Evolutionary conservation across 805 yeast genomes (phyloP).

Genomic region (Torulaspora indica): DNA sequence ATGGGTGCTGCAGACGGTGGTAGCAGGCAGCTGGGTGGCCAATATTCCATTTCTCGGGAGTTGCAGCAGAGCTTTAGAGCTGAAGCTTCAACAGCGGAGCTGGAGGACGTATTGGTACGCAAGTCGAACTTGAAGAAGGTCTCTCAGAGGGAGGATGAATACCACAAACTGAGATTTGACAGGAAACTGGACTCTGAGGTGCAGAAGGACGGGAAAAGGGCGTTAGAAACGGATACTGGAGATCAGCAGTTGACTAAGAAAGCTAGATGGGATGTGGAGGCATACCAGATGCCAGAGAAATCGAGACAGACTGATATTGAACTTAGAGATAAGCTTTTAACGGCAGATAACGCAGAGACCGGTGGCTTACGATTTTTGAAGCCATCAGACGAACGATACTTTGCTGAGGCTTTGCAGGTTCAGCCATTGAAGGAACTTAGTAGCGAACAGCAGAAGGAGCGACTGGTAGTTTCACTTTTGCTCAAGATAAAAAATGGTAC

Average conservation of each 20-base stretch:
- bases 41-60: slow-evolving; percentile 40
- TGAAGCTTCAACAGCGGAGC: slow-evolving; percentile 23
- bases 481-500: slow-evolving; percentile 75
- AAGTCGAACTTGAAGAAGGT: slow-evolving; percentile 29
- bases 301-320: slow-evolving; percentile 31
- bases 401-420: slow-evolving; percentile 51
- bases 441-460: slow-evolving; percentile 52
- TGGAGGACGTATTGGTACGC: slow-evolving; percentile 32
- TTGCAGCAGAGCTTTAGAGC: slow-evolving; percentile 30
- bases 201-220: slow-evolving; percentile 37
- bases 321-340: slow-evolving; percentile 36
- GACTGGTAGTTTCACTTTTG: slow-evolving; percentile 57
- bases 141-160: slow-evolving; percentile 42
- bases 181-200: slow-evolving; percentile 33
- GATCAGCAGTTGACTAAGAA: slow-evolving; percentile 15
- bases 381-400: slow-evolving; percentile 65
- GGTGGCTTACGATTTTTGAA: slow-evolving; percentile 64
- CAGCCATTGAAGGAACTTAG: slow-evolving; percentile 38
- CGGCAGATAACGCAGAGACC: slow-evolving; percentile 59
- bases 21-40: slow-evolving; percentile 34
- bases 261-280: slow-evolving; percentile 37
- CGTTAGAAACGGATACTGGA: slow-evolving; percentile 27
- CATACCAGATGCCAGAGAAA: slow-evolving; percentile 53
- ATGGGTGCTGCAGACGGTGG: slow-evolving; percentile 3
- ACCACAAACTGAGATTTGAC: slow-evolving; percentile 42